A percentile compares a stretch with the other conserved stretches of the same genome.
Evolutionary conservation across 768 basidiomycete species (phyloP).

Genomic region (Cyclocybe cylindracea): DNA sequence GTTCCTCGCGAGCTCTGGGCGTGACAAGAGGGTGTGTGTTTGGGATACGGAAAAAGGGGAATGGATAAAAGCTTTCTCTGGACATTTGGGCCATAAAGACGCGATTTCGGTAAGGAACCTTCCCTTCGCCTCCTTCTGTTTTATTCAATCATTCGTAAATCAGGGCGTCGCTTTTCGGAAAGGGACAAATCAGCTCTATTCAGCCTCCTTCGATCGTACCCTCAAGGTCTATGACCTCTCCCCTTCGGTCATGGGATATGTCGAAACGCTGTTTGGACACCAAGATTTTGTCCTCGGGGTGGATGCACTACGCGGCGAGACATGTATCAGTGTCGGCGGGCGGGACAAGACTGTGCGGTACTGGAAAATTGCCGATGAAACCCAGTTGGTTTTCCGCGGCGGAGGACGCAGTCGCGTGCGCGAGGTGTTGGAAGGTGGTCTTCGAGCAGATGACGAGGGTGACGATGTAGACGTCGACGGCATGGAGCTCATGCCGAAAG

Average conservation of each 20-base stretch:
- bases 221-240: slow-evolving; percentile 81
- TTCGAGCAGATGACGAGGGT: slow-evolving; percentile 60
- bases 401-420: slow-evolving; percentile 84
- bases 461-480: slow-evolving; percentile 35
- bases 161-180: slow-evolving; percentile 78
- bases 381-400: slow-evolving; percentile 93
- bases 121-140: neutral
- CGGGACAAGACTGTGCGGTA: slow-evolving; percentile 90
- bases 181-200: slow-evolving; percentile 72
- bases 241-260: slow-evolving; percentile 80
- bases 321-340: slow-evolving; percentile 84
- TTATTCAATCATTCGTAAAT: neutral
- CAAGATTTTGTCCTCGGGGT: slow-evolving; percentile 83
- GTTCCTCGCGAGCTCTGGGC: slow-evolving; percentile 84
- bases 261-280: slow-evolving; percentile 97
- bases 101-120: slow-evolving; percentile 32
- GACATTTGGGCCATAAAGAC: slow-evolving; percentile 67
- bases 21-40: slow-evolving; percentile 77
- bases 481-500: slow-evolving; percentile 20
- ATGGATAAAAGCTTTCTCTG: slow-evolving; percentile 83
- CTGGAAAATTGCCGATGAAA: slow-evolving; percentile 97
- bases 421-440: slow-evolving; percentile 79
- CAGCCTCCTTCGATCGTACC: slow-evolving; percentile 83
- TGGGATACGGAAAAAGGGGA: slow-evolving; percentile 80
- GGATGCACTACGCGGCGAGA: slow-evolving; percentile 81